These are phyloP conservation scores for Ophiobolus disseminans DNA, from an alignment of 2,329 filamentous ascomycete genomes.

Conservation along the genomic window DNA sequence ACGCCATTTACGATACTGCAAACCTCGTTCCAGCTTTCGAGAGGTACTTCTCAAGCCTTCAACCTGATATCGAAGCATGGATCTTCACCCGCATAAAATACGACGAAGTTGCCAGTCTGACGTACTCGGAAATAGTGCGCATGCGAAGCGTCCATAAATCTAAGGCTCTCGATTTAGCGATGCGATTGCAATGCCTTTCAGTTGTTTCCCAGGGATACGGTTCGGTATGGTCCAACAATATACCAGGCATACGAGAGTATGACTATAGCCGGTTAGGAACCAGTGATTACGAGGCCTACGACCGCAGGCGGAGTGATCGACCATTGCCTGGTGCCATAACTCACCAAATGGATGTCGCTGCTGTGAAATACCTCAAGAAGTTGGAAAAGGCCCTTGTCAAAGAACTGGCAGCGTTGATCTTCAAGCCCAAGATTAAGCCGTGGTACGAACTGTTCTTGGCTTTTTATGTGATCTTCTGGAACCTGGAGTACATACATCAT, in stretches of 20 bases:
- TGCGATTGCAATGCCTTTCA: slow-evolving; percentile 45
- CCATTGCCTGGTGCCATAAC: slow-evolving; percentile 45
- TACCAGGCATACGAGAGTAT: slow-evolving; percentile 42
- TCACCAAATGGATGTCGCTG: slow-evolving; percentile 48
- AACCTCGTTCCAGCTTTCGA: slow-evolving; percentile 36
- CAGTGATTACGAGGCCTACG: slow-evolving; percentile 46
- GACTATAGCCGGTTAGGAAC: slow-evolving; percentile 40
- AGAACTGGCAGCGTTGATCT: slow-evolving; percentile 37
- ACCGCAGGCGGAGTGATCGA: slow-evolving; percentile 40
- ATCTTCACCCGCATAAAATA: slow-evolving; percentile 37
- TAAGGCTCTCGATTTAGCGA: slow-evolving; percentile 37
- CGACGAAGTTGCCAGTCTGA: slow-evolving; percentile 38
- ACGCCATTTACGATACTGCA: slow-evolving; percentile 44
- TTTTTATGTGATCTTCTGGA: slow-evolving; percentile 46
- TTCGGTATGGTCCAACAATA: slow-evolving; percentile 39
- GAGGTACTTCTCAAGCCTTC: slow-evolving; percentile 35
- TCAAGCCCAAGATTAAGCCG: slow-evolving; percentile 43
- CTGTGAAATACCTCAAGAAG: slow-evolving; percentile 41
- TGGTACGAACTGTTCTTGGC: slow-evolving; percentile 48
- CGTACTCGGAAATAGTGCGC: slow-evolving; percentile 43
- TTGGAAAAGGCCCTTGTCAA: slow-evolving; percentile 41
- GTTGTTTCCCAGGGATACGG: slow-evolving; percentile 49
- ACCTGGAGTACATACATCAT: slow-evolving; percentile 46
- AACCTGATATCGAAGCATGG: slow-evolving; percentile 41
- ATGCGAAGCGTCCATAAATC: slow-evolving; percentile 30